These are phyloP conservation scores for Sisymbrium altissimum DNA, from an alignment of 345 rosid species.

Conservation along the genomic window DNA sequence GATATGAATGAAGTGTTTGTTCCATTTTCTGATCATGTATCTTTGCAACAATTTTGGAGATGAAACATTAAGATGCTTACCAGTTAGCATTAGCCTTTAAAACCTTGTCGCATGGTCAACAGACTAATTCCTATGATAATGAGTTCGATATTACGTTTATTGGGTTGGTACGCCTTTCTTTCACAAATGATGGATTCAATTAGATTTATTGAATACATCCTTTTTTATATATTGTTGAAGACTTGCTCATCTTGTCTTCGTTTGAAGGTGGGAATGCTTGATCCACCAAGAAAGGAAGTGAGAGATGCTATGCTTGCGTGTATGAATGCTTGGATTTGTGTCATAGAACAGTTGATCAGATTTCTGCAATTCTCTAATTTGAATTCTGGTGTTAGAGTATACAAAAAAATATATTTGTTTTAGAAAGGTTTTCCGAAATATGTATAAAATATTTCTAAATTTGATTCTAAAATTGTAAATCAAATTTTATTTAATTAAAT, in stretches of 20 bases:
- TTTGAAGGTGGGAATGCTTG: conserved; percentile 96
- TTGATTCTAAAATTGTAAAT: no score
- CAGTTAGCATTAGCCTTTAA: conserved; percentile 89
- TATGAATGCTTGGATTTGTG: conserved; percentile 99
- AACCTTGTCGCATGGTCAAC: conserved; percentile 70
- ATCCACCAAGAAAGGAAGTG: conserved; percentile 98
- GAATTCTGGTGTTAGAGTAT: no score
- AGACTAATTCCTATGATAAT: conserved; percentile 64
- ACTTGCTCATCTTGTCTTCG: conserved; percentile 16
- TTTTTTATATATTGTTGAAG: neutral
- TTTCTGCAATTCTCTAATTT: no score
- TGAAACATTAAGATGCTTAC: conserved; percentile 91
- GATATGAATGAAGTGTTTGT: neutral
- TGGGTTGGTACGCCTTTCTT: conserved; percentile 95
- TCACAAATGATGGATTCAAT: conserved; percentile 21
- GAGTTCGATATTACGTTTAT: conserved; percentile 94
- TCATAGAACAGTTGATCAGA: no score
- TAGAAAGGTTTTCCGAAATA: no score
- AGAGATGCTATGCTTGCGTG: conserved; percentile 92
- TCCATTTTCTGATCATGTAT: conserved; percentile 18
- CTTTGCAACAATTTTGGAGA: conserved; percentile 78
- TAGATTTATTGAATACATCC: neutral
- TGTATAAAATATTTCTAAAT: no score
- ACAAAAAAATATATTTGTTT: no score
- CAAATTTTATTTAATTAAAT: no score